Conservation (phyloP, 169 alveolate genomes). For the Plasmodium berghei region DNA sequence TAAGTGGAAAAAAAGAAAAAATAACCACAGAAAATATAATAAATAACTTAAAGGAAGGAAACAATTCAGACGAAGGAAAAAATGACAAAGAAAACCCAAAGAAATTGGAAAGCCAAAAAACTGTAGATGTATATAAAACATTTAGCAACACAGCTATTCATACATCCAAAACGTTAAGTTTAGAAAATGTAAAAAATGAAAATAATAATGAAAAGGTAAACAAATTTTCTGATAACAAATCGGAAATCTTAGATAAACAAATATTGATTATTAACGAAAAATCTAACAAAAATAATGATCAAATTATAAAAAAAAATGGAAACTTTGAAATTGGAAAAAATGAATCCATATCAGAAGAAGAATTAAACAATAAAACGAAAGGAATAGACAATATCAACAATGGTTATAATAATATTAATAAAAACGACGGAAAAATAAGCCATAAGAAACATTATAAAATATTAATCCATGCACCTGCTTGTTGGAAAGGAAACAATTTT, state of each 20-base stretch:
- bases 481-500: slow-evolving; percentile 69
- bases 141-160: background rate
- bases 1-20: background rate
- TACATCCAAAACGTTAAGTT: background rate
- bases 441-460: slow-evolving; percentile 38
- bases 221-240: background rate
- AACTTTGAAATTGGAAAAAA: background rate
- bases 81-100: background rate
- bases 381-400: background rate
- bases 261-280: background rate
- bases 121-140: slow-evolving; percentile 3
- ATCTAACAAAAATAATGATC: background rate
- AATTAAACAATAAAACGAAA: slow-evolving; percentile 1
- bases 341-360: background rate
- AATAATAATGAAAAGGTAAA: background rate
- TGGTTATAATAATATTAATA: background rate
- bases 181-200: background rate
- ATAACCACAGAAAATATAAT: background rate
- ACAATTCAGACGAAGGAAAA: background rate
- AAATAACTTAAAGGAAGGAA: background rate
- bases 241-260: background rate
- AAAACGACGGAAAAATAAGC: background rate
- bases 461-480: slow-evolving; percentile 70
- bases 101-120: slow-evolving; percentile 1
- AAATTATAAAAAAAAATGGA: background rate